Conservation (phyloP, 805 yeast species). For the Maudiozyma barnettii region DNA sequence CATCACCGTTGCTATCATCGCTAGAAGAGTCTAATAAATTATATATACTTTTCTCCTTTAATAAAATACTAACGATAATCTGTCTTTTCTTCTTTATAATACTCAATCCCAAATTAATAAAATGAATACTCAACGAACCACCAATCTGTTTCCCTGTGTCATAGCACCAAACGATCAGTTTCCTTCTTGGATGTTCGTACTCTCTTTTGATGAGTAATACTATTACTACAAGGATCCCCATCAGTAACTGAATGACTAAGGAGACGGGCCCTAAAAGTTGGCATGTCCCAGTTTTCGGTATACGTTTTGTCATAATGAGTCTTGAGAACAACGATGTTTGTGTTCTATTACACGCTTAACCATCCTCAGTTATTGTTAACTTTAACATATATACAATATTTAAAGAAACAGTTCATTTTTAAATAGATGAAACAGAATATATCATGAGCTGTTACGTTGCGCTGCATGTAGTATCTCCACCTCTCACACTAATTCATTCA, state of each 20-base stretch:
- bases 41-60: background rate
- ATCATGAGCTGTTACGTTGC: too few species aligned
- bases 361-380: too few species aligned
- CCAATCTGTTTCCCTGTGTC: conserved; percentile 85
- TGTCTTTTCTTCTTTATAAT: conserved; percentile 38
- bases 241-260: conserved; percentile 57
- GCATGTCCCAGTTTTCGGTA: conserved; percentile 31
- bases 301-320: background rate
- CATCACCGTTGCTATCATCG: conserved; percentile 33
- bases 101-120: conserved; percentile 64
- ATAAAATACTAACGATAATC: background rate
- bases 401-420: too few species aligned
- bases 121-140: conserved; percentile 80
- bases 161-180: conserved; percentile 80
- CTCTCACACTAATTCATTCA: too few species aligned
- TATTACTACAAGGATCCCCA: conserved; percentile 70
- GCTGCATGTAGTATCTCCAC: too few species aligned
- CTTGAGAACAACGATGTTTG: too few species aligned
- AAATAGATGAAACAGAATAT: too few species aligned
- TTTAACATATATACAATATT: too few species aligned
- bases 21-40: too few species aligned
- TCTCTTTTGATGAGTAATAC: conserved; percentile 67
- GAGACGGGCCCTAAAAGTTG: conserved; percentile 81
- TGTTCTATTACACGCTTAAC: too few species aligned
- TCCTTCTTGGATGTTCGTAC: conserved; percentile 76